Evolutionary conservation across 2,329 filamentous ascomycete genomes (phyloP), one percentile per base, ranked within the genome.

Genomic region (Penicillium sp.): DNA sequence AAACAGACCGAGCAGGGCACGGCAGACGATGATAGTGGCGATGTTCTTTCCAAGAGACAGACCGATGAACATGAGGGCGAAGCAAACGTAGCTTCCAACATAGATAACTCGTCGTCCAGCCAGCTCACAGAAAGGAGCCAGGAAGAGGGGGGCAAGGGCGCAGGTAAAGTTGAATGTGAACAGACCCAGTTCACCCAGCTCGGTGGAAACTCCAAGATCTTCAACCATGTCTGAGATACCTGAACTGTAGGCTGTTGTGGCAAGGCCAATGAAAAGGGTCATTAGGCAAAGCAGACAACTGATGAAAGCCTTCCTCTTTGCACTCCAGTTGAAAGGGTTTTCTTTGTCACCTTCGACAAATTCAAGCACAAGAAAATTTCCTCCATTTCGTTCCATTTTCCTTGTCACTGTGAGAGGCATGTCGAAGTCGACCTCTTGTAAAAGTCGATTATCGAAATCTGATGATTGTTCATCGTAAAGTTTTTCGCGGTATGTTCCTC

Each of bases 191-290:
- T 83, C 75, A 31, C 80, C 80, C 5, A 81, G 66, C 53, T 78
- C 74, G 0, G 67, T 68, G 0, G 75, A 74, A 3, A 76, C 72
- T 25, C 77, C 73, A 8, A 83, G 67, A 0, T 83, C 81, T 33
- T 66, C 62, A 13, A 67, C 70, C 81, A 83, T 83, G 53, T 67
- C 70, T 53, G 67, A 65, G 62, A 83, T 80, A 44, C 80, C 80
- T 23, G 79, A 80, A 53, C 76, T 80, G 71, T 83, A 83, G 11
- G 80, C 79, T 3, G 81, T 83, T 6, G 81, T 83, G n/a, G 81
- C 80, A 14, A 82, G 74, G 67, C 81, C 81, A 57, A 83, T 81
- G 69, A 82, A 83, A 9, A 83, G 72, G 1, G 80, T 82, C 80
- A 83, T 83, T 13, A 80, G 60, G 62, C 80, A 81, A 14, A 83